phyloP scores from a whole-genome alignment of 2,329 filamentous ascomycete species.

The Arthroderma sp. region DNA sequence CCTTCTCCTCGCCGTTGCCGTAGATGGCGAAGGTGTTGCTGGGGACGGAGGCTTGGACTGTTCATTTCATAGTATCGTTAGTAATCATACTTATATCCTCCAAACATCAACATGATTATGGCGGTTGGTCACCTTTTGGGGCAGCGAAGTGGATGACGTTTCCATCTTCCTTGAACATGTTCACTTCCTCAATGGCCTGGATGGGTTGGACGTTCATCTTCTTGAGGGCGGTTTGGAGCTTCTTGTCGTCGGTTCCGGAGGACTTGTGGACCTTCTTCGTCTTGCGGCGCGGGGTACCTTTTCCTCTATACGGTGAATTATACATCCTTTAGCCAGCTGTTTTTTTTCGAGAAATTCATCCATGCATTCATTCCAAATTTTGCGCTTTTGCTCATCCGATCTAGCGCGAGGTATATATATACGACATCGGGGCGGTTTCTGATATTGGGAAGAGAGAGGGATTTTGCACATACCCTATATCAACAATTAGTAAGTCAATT shows the following conservation, averaged over 20 bases:
- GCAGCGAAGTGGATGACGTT: constrained; percentile 99
- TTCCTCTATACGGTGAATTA: constrained; percentile 54
- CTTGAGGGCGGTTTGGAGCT: constrained; percentile 93
- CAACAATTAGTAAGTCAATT: neutral
- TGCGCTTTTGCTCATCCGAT: no score
- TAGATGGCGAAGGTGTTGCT: constrained; percentile 99
- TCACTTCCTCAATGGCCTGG: constrained; percentile 98
- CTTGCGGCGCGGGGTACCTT: constrained; percentile 95
- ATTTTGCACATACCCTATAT: neutral
- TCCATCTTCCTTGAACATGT: constrained; percentile 99
- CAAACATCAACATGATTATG: no score
- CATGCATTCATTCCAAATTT: no score
- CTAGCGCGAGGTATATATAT: no score
- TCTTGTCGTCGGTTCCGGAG: constrained; percentile 96
- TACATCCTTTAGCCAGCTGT: neutral
- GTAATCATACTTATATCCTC: neutral
- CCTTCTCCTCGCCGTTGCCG: constrained; percentile 97
- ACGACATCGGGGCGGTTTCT: neutral
- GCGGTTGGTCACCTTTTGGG: constrained; percentile 64
- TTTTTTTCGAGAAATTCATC: neutral
- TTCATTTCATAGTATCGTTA: constrained; percentile 5
- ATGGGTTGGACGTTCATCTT: constrained; percentile 99
- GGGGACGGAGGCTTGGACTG: constrained; percentile 92
- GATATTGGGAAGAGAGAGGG: neutral
- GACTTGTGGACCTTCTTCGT: constrained; percentile 95